Conservation (phyloP, 2,329 filamentous ascomycete species). For the Aureobasidium leucospermi region DNA sequence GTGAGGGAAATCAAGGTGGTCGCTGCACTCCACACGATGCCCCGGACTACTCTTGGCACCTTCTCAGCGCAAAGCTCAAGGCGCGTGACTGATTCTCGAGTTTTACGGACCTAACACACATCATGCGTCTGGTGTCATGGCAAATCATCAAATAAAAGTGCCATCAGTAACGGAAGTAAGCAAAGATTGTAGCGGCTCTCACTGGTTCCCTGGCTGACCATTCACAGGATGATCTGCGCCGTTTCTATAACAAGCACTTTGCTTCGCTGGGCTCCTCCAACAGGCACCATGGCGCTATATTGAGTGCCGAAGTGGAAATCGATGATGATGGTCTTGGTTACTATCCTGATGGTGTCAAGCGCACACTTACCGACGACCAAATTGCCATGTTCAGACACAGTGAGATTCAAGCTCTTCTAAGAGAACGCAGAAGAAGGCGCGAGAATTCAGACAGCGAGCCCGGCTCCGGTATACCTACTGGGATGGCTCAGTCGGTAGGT, state of each 20-base stretch:
- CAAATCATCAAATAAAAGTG: not conserved
- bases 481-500: not conserved
- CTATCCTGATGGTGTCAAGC: constrained; percentile 78
- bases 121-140: not conserved
- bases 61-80: too few species aligned
- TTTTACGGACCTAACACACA: too few species aligned
- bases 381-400: constrained; percentile 85
- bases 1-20: constrained; percentile 6
- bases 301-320: not conserved
- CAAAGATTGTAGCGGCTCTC: too few species aligned
- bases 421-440: constrained; percentile 14
- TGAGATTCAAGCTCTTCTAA: constrained; percentile 66
- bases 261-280: not conserved
- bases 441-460: constrained; percentile 5
- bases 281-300: not conserved
- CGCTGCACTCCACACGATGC: not conserved
- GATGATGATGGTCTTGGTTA: constrained; percentile 65
- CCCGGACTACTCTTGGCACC: not conserved
- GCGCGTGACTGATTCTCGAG: too few species aligned
- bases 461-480: not conserved
- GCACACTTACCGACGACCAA: constrained; percentile 85
- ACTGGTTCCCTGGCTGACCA: not conserved
- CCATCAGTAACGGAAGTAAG: not conserved
- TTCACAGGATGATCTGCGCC: not conserved
- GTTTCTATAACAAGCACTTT: constrained; percentile 8